A percentile compares a stretch with the other conserved stretches of the same genome.
These are phyloP conservation scores for Aegilops longissima DNA, from an alignment of 176 grass and related monocot species.

Conservation along the genomic window DNA sequence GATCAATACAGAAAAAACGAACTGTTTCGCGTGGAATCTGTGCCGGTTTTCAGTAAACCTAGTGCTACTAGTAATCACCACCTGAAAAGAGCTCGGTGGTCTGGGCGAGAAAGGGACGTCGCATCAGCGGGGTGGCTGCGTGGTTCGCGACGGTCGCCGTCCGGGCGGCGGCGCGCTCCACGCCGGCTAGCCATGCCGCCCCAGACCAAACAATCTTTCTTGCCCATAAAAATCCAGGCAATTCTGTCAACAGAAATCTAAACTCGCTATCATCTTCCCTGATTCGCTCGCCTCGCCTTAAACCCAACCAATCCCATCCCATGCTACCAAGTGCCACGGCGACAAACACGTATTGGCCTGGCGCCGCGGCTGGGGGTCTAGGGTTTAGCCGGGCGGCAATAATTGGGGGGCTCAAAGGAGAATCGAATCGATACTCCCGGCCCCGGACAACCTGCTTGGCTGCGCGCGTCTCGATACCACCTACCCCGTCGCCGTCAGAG, in stretches of 20 bases:
- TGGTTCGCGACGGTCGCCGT: conserved; percentile 25
- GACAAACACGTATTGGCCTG: neutral
- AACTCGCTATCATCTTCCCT: neutral
- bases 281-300: neutral
- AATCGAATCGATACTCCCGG: conserved; percentile 1
- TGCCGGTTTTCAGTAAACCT: neutral
- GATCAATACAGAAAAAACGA: no score
- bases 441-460: neutral
- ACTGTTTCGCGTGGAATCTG: neutral
- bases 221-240: neutral
- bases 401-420: neutral
- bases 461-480: neutral
- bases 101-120: neutral
- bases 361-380: conserved; percentile 27
- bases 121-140: neutral
- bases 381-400: conserved; percentile 13
- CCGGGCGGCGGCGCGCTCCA: conserved; percentile 23
- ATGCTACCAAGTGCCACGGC: neutral
- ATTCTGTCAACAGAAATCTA: neutral
- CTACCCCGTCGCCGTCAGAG: conserved; percentile 5
- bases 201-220: neutral
- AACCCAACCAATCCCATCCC: conserved; percentile 2
- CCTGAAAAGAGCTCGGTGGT: neutral
- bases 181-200: neutral
- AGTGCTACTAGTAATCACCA: neutral